These are phyloP conservation scores for Colletotrichum scovillei DNA, from an alignment of 2,329 filamentous ascomycete species.

Conservation along the genomic window DNA sequence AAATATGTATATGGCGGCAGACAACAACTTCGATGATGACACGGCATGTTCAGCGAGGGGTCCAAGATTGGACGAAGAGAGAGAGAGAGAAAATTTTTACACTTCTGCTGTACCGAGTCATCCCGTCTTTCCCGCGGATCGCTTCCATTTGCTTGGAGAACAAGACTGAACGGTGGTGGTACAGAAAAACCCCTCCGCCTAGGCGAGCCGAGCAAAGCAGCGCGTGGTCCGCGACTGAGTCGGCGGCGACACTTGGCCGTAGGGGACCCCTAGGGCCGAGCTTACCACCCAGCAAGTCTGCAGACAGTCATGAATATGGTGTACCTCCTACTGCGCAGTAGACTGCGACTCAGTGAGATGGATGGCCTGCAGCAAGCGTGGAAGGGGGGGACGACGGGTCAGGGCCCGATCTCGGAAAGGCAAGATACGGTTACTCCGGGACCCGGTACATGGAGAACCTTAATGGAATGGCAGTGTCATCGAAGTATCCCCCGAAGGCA, in stretches of 20 bases:
- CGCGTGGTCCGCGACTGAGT: constrained; percentile 2
- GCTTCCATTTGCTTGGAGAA: background rate
- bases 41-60: background rate
- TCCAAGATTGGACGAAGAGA: constrained; percentile 4
- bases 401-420: constrained; percentile 30
- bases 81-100: constrained; percentile 23
- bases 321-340: background rate
- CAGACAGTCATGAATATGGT: background rate
- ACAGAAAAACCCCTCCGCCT: background rate
- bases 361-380: background rate
- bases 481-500: background rate
- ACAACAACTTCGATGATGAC: constrained; percentile 14
- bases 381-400: background rate
- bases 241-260: constrained; percentile 9
- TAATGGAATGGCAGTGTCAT: constrained; percentile 26
- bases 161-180: background rate
- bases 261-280: constrained; percentile 3
- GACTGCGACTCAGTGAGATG: background rate
- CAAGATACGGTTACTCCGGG: constrained; percentile 34
- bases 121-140: constrained; percentile 25
- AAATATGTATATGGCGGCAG: constrained; percentile 18
- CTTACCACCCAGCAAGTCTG: background rate
- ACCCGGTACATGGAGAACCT: constrained; percentile 20
- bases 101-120: constrained; percentile 28
- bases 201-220: constrained; percentile 5